A percentile compares a stretch with the other conserved stretches of the same genome.
Conservation (phyloP, 1,139 yeast species). For the Candida neerlandica region DNA sequence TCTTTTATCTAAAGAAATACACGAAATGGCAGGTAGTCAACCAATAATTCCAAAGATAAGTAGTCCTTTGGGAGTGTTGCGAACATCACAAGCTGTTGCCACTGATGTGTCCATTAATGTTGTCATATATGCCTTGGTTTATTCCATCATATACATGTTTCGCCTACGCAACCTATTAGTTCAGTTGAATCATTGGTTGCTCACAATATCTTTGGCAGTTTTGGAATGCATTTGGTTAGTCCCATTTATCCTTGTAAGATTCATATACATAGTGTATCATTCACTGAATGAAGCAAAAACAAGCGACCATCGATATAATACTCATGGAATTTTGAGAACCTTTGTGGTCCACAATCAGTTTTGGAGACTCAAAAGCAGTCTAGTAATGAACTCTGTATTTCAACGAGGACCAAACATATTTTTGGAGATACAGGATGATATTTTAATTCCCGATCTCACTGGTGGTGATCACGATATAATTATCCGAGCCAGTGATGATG, state of each 20-base stretch:
- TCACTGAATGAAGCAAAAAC: conserved; percentile 10
- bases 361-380: conserved; percentile 11
- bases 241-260: conserved; percentile 9
- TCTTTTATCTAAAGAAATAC: not conserved
- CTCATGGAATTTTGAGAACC: conserved; percentile 13
- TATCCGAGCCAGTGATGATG: conserved; percentile 5
- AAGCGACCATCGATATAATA: conserved; percentile 11
- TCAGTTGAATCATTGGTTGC: conserved; percentile 1
- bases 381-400: conserved; percentile 13
- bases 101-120: conserved; percentile 12
- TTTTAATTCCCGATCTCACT: conserved; percentile 1
- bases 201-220: not conserved
- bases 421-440: conserved; percentile 10
- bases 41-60: conserved; percentile 4
- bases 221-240: conserved; percentile 10
- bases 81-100: conserved; percentile 11
- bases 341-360: conserved; percentile 12
- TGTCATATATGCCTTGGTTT: conserved; percentile 9
- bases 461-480: conserved; percentile 2
- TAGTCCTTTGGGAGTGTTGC: conserved; percentile 9
- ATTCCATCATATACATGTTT: conserved; percentile 9
- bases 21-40: conserved; percentile 4
- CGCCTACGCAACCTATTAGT: conserved; percentile 9
- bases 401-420: conserved; percentile 14
- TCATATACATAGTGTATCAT: conserved; percentile 9